Evolutionary conservation across 257 asterid species (phyloP).

Genomic region (Cordia subcordata): DNA sequence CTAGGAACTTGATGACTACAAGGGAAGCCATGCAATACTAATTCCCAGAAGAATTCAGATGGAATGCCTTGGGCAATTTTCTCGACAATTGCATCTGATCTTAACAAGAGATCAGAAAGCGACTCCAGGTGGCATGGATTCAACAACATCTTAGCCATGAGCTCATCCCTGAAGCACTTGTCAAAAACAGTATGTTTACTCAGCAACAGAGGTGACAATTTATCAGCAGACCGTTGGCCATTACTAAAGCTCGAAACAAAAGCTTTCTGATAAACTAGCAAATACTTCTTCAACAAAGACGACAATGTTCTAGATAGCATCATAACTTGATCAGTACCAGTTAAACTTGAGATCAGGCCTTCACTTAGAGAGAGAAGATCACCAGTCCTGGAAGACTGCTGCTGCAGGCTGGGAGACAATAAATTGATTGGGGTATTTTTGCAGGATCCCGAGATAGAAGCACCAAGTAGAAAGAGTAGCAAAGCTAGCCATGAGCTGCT

Average conservation of each 20-base stretch:
- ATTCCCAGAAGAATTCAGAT: conserved; percentile 65
- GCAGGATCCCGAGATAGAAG: conserved; percentile 40
- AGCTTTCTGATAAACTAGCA: conserved; percentile 69
- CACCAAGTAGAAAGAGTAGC: conserved; percentile 52
- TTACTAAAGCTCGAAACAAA: conserved; percentile 42
- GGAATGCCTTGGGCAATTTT: conserved; percentile 57
- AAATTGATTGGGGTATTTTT: conserved; percentile 29
- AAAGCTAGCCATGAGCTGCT: conserved; percentile 78
- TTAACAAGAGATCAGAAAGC: conserved; percentile 51
- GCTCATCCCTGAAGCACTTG: conserved; percentile 49
- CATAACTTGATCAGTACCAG: conserved; percentile 45
- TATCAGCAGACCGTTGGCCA: conserved; percentile 34
- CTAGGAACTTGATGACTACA: conserved; percentile 44
- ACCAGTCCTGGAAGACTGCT: conserved; percentile 45
- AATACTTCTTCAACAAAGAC: conserved; percentile 62
- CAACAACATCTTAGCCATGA: conserved; percentile 51
- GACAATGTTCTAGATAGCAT: conserved; percentile 48
- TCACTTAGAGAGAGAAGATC: conserved; percentile 48
- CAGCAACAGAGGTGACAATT: conserved; percentile 58
- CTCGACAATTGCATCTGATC: conserved; percentile 43
- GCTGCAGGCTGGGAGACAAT: conserved; percentile 26
- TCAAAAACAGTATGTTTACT: conserved; percentile 59
- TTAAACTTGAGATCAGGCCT: conserved; percentile 37
- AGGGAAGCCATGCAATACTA: conserved; percentile 82
- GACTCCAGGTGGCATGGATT: conserved; percentile 44